Evolutionary conservation across 2,329 filamentous ascomycete genomes (phyloP).

Genomic region (Davidsoniella virescens): DNA sequence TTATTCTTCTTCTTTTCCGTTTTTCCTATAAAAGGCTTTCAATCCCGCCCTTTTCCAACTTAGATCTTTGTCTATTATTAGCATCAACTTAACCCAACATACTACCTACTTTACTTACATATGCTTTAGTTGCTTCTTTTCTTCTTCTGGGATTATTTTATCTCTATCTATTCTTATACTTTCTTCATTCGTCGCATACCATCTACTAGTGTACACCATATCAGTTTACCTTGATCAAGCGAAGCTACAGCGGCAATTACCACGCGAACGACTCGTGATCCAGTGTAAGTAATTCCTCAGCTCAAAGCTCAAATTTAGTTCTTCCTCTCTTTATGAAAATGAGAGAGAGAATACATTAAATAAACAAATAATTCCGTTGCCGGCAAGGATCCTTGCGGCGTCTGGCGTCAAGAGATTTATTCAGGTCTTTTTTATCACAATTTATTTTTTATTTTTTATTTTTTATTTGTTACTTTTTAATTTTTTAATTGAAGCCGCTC

Average conservation of each 20-base stretch:
- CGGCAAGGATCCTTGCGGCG: too few species aligned
- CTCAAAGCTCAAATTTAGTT: too few species aligned
- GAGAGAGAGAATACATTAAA: too few species aligned
- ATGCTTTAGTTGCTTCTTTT: background rate
- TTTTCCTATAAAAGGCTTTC: background rate
- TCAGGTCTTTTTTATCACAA: too few species aligned
- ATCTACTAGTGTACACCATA: background rate
- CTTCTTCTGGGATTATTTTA: background rate
- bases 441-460: too few species aligned
- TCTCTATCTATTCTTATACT: background rate
- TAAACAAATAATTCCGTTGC: too few species aligned
- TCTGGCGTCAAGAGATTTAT: too few species aligned
- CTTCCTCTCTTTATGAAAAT: background rate
- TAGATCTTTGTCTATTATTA: background rate
- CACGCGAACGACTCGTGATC: background rate
- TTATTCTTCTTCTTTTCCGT: constrained; percentile 1
- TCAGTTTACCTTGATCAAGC: background rate
- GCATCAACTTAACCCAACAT: background rate
- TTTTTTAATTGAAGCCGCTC: too few species aligned
- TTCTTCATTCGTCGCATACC: background rate
- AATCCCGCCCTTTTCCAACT: constrained; percentile 1
- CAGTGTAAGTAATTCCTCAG: too few species aligned
- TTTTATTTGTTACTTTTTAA: too few species aligned
- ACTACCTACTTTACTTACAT: background rate
- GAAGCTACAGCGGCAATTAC: background rate